Percentiles rank a stretch among this genome's conserved stretches.
These are phyloP conservation scores for Fusarium pseudocircinatum DNA, from an alignment of 2,329 filamentous ascomycete species.

Conservation along the genomic window DNA sequence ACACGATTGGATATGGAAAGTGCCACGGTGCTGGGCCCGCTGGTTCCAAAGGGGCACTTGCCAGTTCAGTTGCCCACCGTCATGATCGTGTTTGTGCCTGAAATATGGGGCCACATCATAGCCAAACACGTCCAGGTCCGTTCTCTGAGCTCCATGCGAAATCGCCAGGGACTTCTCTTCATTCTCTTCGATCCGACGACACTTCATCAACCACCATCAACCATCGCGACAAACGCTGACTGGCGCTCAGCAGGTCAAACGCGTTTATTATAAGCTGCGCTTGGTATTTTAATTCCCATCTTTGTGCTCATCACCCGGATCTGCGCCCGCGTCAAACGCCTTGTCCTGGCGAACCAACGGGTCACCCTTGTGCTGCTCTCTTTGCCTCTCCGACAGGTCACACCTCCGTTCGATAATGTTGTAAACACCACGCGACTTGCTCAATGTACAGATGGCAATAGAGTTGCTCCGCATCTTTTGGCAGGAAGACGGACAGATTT, in stretches of 20 bases:
- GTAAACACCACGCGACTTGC: conserved; percentile 47
- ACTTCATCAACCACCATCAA: conserved; percentile 46
- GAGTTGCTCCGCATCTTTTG: conserved; percentile 26
- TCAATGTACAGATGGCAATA: conserved; percentile 43
- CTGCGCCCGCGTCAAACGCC: conserved; percentile 21
- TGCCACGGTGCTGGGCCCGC: conserved; percentile 15
- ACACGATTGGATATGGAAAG: conserved; percentile 32
- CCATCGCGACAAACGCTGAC: conserved; percentile 41
- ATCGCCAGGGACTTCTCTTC: conserved; percentile 46
- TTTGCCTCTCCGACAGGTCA: conserved; percentile 37
- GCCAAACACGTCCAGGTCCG: conserved; percentile 32
- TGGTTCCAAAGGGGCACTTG: conserved; percentile 22
- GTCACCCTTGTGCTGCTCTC: conserved; percentile 36
- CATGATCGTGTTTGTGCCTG: conserved; percentile 45
- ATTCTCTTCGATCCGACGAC: conserved; percentile 43
- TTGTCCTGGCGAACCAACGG: conserved; percentile 24
- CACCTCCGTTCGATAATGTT: conserved; percentile 44
- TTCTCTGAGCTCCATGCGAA: conserved; percentile 32
- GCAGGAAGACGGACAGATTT: conserved; percentile 42
- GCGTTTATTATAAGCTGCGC: conserved; percentile 35
- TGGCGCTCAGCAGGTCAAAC: conserved; percentile 34
- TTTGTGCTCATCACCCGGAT: conserved; percentile 25
- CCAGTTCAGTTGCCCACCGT: conserved; percentile 8
- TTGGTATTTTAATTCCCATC: conserved; percentile 26
- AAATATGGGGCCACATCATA: conserved; percentile 43